Evolutionary conservation across 2,329 filamentous ascomycete genomes (phyloP), one percentile per base, ranked within the genome.

Genomic region (Aplosporella prunicola): DNA sequence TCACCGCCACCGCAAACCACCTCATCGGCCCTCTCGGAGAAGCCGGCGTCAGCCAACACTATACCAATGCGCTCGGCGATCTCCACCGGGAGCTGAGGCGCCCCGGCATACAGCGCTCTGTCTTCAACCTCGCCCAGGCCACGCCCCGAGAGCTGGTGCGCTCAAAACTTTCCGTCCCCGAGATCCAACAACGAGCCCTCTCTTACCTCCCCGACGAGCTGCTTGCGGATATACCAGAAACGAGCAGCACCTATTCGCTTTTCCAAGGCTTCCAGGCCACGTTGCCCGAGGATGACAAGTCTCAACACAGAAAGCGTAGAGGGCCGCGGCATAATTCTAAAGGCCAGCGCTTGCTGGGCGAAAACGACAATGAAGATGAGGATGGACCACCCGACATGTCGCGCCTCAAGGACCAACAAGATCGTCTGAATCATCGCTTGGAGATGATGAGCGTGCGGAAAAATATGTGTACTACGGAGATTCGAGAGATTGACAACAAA

Each of bases 181-280:
- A 98, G 66, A 96, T 96, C 50, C 87, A 94, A 62, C 88, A 93
- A 51, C 83, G 91, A 47, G 91, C 91, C 32, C 66, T 96, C 39
- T 80, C 86, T 29, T 88, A 83, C 56, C 70, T 98, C 23, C 79
- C 91, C 33, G 89, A 98, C 62, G 88, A 95, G 44, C 74, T 98
- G 48, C 75, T 98, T 31, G 69, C 70, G 47, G 88, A 94, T 57
- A 89, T 95, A 34, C 91, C 91, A 48, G 86, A 93, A 43, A 74
- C 81, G 55, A 78, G 80, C 15, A 93, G 84, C 61, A 69, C 78
- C 11, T 98, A 93, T 64, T 95, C 88, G 26, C 71, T 98, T 29
- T 96, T 98, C 60, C 85, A 98, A 60, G 91, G 91, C 47, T 98
- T 98, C 61, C 80, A 93, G 63, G 91, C 89, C 32, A 88, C 79